Evolutionary conservation across 306 rosid species (phyloP).

Genomic region (Medicago truncatula): MtrunA17r5.0-ANR NC_053046.1:2585001-2585500

Average conservation of each 20-base stretch:
- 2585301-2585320: background rate
- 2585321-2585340: conserved; percentile 6
- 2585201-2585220: conserved; percentile 11
- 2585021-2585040: conserved; percentile 3
- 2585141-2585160: conserved; percentile 1
- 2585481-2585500: conserved; percentile 79
- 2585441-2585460: conserved; percentile 81
- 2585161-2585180: conserved; percentile 27
- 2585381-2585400: conserved; percentile 77
- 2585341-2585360: background rate
- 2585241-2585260: background rate
- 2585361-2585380: conserved; percentile 31
- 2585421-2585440: conserved; percentile 73
- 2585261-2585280: background rate
- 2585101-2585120: background rate
- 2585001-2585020: conserved; percentile 69
- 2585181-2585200: conserved; percentile 24
- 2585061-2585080: conserved; percentile 19
- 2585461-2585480: conserved; percentile 80
- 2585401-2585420: conserved; percentile 78
- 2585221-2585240: conserved; percentile 11
- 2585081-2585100: conserved; percentile 13
- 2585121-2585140: too few relatives aligned
- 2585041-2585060: conserved; percentile 3
- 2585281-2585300: background rate